phyloP scores from a whole-genome alignment of 768 basidiomycete genomes.

The Krasilnikovozyma curviuscula region DNA sequence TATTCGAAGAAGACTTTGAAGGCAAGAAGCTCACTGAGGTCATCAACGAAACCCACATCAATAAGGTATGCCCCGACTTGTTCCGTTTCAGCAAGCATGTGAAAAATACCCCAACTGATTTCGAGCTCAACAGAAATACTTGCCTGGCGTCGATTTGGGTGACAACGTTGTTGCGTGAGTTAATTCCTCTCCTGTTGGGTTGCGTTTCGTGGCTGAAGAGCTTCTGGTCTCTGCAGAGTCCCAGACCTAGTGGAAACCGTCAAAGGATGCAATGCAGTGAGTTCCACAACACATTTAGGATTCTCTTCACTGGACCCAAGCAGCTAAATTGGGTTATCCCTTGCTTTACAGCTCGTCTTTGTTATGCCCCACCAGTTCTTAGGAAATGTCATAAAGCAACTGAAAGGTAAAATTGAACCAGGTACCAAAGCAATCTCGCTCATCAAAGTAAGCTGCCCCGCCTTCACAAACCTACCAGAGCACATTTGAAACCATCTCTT shows the following conservation, averaged over 20 bases:
- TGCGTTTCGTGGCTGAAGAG: too few species aligned
- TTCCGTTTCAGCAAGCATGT: not conserved
- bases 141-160: conserved; percentile 27
- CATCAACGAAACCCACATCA: conserved; percentile 32
- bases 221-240: too few species aligned
- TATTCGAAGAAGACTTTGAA: conserved; percentile 30
- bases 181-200: too few species aligned
- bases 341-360: too few species aligned
- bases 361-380: conserved; percentile 35
- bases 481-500: not conserved
- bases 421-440: conserved; percentile 29
- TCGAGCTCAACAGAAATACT: conserved; percentile 17
- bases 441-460: conserved; percentile 26
- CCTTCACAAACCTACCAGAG: not conserved
- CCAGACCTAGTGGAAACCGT: conserved; percentile 29
- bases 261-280: conserved; percentile 30
- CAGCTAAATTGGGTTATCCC: too few species aligned
- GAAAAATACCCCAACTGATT: not conserved
- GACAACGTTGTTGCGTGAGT: conserved; percentile 31
- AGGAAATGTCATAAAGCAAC: conserved; percentile 23
- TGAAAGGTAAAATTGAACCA: conserved; percentile 27
- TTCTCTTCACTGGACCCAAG: too few species aligned
- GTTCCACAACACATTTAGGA: too few species aligned
- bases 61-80: conserved; percentile 11
- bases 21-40: conserved; percentile 28